Base-by-base conservation (phyloP, 2,329 filamentous ascomycete genomes). In the Zalaria sp. region DNA sequence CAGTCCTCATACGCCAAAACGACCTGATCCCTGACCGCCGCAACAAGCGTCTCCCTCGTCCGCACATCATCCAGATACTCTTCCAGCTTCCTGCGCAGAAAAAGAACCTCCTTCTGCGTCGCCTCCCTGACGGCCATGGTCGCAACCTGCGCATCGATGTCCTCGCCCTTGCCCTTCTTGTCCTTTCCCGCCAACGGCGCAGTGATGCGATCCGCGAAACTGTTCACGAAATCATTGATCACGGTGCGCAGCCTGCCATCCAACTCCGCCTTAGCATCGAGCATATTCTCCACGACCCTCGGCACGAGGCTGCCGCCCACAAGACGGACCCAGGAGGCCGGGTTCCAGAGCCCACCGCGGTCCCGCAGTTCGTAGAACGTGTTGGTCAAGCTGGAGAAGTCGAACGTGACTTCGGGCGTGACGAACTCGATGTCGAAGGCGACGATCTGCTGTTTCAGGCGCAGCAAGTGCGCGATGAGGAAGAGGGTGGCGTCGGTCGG, bases 381-480 rank as follows among this genome's bases (percentile, higher is more conserved):
- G 48, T 66, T 75, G 4, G 75, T 76, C 8, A 81, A 63, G 39
- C 68, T 71, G n/a, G 75, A 77, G 56, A 81, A 79, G 58, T 81
- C 77, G 55, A 81, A 71, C 9, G 72, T 71, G 38, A 81, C 66
- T 47, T 81, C 77, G 3, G 77, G 76, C 2, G 74, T 72, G 18
- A 79, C 73, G 52, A 73, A 81, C 56, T 81, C 88, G 50, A 98
- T 95, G 63, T 98, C 91, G 47, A 98, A 87, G 6, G 88, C 88
- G 26, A 98, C 79, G 40, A 98, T 83, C 58, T 95, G 85, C 57
- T 95, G 93, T 62, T 96, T 96, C 40, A 98, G 75, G 39, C 95
- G 81, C 39, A 98, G 80, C 2, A 98, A 73, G 57, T 98, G 94
- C 52, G 89, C 91, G 53, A 98, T 81, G 55, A 95, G 79, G 62